A percentile compares a stretch with the other conserved stretches of the same genome.
Evolutionary conservation across 371 early-diverging fungal species (phyloP).

Genomic region (Mortierella sp.): DNA sequence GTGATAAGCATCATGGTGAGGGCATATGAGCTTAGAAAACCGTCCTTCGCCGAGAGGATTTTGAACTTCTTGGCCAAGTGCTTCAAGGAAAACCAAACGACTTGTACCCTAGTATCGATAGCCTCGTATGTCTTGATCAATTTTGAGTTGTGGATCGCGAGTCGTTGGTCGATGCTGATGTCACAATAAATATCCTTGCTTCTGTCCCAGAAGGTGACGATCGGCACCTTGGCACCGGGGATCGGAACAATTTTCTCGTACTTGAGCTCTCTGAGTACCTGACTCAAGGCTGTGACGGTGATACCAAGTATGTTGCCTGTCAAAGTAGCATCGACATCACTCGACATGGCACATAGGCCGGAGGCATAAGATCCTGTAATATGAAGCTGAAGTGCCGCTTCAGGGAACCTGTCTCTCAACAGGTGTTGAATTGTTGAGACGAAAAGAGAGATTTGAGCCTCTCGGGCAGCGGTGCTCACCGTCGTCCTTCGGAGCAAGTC

Average conservation of each 20-base stretch:
- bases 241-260: neutral
- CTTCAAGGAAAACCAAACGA: constrained; percentile 67
- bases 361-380: constrained; percentile 7
- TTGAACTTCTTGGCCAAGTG: constrained; percentile 60
- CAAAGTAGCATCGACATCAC: neutral
- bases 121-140: constrained; percentile 64
- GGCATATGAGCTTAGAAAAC: constrained; percentile 52
- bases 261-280: neutral
- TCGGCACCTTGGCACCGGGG: constrained; percentile 63
- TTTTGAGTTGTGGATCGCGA: constrained; percentile 69
- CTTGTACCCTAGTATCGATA: constrained; percentile 64
- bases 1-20: constrained; percentile 47
- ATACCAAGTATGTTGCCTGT: neutral
- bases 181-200: constrained; percentile 59
- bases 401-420: neutral
- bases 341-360: neutral
- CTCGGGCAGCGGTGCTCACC: no score
- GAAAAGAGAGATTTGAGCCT: no score
- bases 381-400: neutral
- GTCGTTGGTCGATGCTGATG: constrained; percentile 64
- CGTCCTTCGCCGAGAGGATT: constrained; percentile 41
- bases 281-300: neutral
- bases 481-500: no score
- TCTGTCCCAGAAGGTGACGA: constrained; percentile 76
- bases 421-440: neutral